Evolutionary conservation across 2,329 filamentous ascomycete genomes (phyloP).

Genomic region (Stachybotrys chartarum): DNA sequence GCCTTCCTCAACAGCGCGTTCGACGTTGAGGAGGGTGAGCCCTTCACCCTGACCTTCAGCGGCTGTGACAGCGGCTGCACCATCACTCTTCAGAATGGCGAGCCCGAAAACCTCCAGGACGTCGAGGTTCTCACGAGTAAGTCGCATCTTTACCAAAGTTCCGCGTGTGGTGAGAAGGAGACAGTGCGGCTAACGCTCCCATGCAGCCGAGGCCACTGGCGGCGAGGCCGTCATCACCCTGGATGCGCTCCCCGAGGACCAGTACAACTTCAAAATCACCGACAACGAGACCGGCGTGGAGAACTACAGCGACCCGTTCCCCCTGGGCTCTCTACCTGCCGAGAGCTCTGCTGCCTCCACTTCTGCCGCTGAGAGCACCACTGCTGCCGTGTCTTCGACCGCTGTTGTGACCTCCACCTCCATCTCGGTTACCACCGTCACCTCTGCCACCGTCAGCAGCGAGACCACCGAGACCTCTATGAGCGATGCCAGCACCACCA

Average conservation of each 20-base stretch:
- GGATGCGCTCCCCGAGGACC: slow-evolving; percentile 16
- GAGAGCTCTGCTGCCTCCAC: slow-evolving; percentile 10
- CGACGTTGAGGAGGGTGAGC: slow-evolving; percentile 18
- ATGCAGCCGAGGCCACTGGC: slow-evolving; percentile 11
- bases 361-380: slow-evolving; percentile 5
- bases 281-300: slow-evolving; percentile 14
- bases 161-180: background rate
- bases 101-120: slow-evolving; percentile 17
- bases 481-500: slow-evolving; percentile 6
- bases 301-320: slow-evolving; percentile 27
- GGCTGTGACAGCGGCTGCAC: slow-evolving; percentile 26
- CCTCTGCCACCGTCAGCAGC: slow-evolving; percentile 3
- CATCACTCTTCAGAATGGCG: slow-evolving; percentile 25
- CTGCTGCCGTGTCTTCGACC: slow-evolving; percentile 5
- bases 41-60: slow-evolving; percentile 22
- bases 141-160: slow-evolving; percentile 3
- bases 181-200: background rate
- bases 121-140: slow-evolving; percentile 23
- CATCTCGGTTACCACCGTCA: slow-evolving; percentile 4
- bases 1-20: slow-evolving; percentile 23
- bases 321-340: slow-evolving; percentile 5
- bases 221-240: slow-evolving; percentile 20
- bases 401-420: slow-evolving; percentile 7
- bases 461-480: slow-evolving; percentile 1
- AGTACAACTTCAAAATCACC: slow-evolving; percentile 27